Base-by-base conservation (phyloP, 129 eudicot species). In the Saposhnikovia divaricata region DNA sequence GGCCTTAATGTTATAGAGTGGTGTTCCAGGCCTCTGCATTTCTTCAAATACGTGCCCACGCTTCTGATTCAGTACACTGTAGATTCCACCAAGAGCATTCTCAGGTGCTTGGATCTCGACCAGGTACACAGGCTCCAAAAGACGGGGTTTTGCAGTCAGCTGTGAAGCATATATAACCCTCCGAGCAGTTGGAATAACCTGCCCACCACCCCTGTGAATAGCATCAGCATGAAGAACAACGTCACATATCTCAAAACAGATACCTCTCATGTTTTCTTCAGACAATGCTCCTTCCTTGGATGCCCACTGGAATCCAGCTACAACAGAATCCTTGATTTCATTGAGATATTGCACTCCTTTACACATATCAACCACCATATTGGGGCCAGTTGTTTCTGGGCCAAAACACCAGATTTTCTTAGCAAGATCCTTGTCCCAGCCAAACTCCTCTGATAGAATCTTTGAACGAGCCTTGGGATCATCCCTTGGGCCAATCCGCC, bases 191-290 rank as follows among this genome's bases (percentile, higher is more conserved):
- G 96, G 97, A 23, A 92, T 92, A 45, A 92, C 93, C 69, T 92
- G 97, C 6, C 96, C 97, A 23, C 96, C 97, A 73, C 97, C 97
- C 47, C 97, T 84, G 80, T 90, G 97, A 19, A 90, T 92, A 23
- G 96, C 97, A 84, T 92, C 87, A 44, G 88, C 85, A 51, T 85
- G 87, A 2, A 85, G 87, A 13, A 85, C 85, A 2, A 81, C 87
- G 31, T 85, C 87, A 81, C 87, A 85, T 4, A 85, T 69, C 31
- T 81, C 85, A 43, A 85, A 85, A 19, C 87, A 85, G 31, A 85
- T 85, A 0, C 57, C 87, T 53, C 87, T 72, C 84, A 86, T 83
- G 76, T 86, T 83, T 46, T 83, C 89, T 31, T 86, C 87, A 2
- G 87, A 82, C 61, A 86, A 66, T 1, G 87, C 87, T 8, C 89